These are phyloP conservation scores for Cordia subcordata DNA, from an alignment of 257 asterid species.

Conservation along the genomic window DNA sequence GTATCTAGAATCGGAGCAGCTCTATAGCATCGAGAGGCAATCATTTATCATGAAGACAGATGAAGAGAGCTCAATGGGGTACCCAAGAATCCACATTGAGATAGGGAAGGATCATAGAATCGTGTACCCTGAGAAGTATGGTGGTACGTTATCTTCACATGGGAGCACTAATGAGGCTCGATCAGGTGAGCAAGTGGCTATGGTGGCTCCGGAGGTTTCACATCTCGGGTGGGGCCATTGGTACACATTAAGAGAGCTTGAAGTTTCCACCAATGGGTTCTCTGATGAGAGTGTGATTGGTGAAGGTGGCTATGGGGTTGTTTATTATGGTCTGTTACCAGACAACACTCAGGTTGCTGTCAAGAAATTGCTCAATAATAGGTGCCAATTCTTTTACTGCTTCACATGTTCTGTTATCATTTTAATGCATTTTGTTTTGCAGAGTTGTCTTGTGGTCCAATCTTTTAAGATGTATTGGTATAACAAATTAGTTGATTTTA, in stretches of 20 bases:
- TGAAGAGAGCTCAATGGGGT: slow-evolving; percentile 9
- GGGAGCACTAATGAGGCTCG: slow-evolving; percentile 5
- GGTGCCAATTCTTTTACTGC: slow-evolving; percentile 3
- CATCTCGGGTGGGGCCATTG: slow-evolving; percentile 38
- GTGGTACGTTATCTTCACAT: slow-evolving; percentile 5
- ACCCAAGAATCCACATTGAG: slow-evolving; percentile 12
- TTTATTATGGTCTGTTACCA: slow-evolving; percentile 21
- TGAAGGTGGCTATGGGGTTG: slow-evolving; percentile 34
- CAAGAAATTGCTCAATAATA: slow-evolving; percentile 30
- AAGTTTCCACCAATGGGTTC: slow-evolving; percentile 24
- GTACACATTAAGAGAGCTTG: slow-evolving; percentile 32
- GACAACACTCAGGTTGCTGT: slow-evolving; percentile 25
- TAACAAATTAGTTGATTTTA: too few species aligned
- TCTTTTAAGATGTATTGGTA: too few species aligned
- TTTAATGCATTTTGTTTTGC: too few species aligned
- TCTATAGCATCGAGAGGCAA: not conserved
- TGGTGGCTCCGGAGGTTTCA: slow-evolving; percentile 22
- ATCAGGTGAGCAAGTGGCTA: slow-evolving; percentile 11
- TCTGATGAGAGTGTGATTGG: slow-evolving; percentile 27
- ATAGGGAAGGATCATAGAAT: slow-evolving; percentile 10
- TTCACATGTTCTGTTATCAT: not conserved
- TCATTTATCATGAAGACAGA: slow-evolving; percentile 1
- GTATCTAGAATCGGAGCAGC: not conserved
- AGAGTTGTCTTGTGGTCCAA: too few species aligned
- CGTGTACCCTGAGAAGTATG: slow-evolving; percentile 4